phyloP scores from a whole-genome alignment of 306 rosid genomes.

The Cicer bijugum region DNA sequence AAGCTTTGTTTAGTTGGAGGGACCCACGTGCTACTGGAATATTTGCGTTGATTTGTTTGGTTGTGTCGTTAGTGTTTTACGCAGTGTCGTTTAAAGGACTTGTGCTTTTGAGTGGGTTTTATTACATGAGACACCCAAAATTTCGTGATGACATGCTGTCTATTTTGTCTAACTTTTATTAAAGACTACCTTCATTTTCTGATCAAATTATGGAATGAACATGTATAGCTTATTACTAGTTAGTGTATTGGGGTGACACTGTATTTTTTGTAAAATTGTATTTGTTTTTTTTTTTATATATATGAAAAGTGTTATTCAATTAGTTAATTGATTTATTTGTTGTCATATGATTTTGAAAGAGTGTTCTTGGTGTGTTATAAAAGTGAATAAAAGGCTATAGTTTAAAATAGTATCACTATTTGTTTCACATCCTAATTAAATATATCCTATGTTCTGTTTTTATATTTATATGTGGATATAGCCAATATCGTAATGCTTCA shows the following conservation, averaged over 20 bases:
- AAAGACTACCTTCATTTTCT: conserved; percentile 73
- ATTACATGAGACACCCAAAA: conserved; percentile 75
- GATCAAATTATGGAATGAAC: conserved; percentile 68
- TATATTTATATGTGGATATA: too few relatives aligned
- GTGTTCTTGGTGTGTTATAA: not conserved
- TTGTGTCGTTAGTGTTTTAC: conserved; percentile 70
- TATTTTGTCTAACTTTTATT: conserved; percentile 62
- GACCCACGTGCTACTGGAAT: conserved; percentile 89
- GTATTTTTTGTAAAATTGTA: not conserved
- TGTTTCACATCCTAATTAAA: not conserved
- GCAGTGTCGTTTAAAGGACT: conserved; percentile 66
- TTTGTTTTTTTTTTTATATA: too few relatives aligned
- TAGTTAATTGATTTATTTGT: conserved; percentile 37
- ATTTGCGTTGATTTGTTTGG: conserved; percentile 66
- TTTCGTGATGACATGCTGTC: conserved; percentile 89
- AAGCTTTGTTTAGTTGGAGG: conserved; percentile 75
- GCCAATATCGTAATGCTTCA: too few relatives aligned
- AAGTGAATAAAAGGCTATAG: conserved; percentile 33
- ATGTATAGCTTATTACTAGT: not conserved
- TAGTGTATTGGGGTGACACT: not conserved
- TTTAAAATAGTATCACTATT: not conserved
- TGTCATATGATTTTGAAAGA: not conserved
- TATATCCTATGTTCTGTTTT: not conserved
- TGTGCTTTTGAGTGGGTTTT: conserved; percentile 62
- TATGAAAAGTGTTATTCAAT: not conserved